Conservation (phyloP, 345 rosid species). For the Boechera retrofracta region DNA sequence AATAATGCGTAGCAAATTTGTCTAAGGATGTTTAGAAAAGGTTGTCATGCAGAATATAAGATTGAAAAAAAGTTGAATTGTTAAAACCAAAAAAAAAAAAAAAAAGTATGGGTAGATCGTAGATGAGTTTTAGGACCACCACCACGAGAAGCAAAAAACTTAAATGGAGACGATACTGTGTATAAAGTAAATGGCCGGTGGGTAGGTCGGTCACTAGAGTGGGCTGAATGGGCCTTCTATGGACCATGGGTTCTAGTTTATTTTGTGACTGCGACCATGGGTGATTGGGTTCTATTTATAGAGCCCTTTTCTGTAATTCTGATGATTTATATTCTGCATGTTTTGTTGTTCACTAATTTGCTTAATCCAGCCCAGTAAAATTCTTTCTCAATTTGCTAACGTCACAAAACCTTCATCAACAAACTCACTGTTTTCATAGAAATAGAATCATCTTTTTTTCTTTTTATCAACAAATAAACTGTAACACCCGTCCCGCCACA, state of each 20-base stretch:
- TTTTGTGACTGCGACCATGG: too few relatives aligned
- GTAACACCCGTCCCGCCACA: too few relatives aligned
- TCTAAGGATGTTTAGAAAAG: not conserved
- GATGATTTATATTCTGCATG: not conserved
- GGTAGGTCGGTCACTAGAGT: constrained; percentile 31
- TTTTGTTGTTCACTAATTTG: not conserved
- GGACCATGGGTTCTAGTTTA: not conserved
- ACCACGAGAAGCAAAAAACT: constrained; percentile 20
- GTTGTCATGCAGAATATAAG: not conserved
- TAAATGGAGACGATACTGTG: constrained; percentile 28
- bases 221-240: not conserved
- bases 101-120: constrained; percentile 29
- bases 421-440: too few relatives aligned
- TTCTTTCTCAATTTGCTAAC: not conserved
- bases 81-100: too few relatives aligned
- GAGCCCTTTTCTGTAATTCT: not conserved
- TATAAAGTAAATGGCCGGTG: constrained; percentile 17
- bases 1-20: constrained; percentile 27
- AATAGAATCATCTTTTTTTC: too few relatives aligned
- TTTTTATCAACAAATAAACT: too few relatives aligned
- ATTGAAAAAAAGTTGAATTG: not conserved
- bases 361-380: not conserved
- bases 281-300: not conserved
- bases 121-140: constrained; percentile 39
- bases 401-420: not conserved